Conservation (phyloP, 768 basidiomycete species). For the Lactarius akahatsu region DNA sequence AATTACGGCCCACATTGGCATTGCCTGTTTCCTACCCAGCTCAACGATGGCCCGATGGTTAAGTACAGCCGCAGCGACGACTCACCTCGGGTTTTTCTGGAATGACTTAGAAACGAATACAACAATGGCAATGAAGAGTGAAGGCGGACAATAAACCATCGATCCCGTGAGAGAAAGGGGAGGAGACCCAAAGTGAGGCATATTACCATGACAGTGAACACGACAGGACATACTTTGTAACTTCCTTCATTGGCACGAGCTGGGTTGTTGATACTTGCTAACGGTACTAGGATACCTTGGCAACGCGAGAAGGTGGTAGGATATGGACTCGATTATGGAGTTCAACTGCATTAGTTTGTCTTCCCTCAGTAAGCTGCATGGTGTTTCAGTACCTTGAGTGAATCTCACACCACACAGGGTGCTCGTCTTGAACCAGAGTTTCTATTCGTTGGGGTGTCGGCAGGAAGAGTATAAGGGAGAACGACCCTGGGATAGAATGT, state of each 20-base stretch:
- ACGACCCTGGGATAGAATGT: not conserved
- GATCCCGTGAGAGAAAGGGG: slow-evolving; percentile 31
- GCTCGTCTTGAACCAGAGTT: not conserved
- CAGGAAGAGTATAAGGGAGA: not conserved
- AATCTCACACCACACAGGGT: not conserved
- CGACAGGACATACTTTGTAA: not conserved
- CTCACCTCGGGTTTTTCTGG: not conserved
- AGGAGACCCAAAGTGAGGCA: slow-evolving; percentile 34
- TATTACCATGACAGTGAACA: slow-evolving; percentile 37
- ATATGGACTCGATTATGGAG: no score
- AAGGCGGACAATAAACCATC: slow-evolving; percentile 32
- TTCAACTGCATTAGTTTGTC: not conserved
- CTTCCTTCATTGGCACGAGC: not conserved
- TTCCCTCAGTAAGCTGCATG: not conserved
- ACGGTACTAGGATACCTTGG: not conserved
- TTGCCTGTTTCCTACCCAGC: slow-evolving; percentile 36
- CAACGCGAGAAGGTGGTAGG: not conserved
- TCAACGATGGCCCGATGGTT: slow-evolving; percentile 31
- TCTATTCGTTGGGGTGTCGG: not conserved
- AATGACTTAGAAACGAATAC: slow-evolving; percentile 34
- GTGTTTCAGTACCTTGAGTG: not conserved
- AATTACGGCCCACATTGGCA: slow-evolving; percentile 40
- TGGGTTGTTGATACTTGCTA: not conserved
- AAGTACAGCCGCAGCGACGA: not conserved
- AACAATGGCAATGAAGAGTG: slow-evolving; percentile 35